Base-by-base conservation (phyloP, 495 filamentous ascomycete genomes). In the Annulohypoxylon nitens region DNA sequence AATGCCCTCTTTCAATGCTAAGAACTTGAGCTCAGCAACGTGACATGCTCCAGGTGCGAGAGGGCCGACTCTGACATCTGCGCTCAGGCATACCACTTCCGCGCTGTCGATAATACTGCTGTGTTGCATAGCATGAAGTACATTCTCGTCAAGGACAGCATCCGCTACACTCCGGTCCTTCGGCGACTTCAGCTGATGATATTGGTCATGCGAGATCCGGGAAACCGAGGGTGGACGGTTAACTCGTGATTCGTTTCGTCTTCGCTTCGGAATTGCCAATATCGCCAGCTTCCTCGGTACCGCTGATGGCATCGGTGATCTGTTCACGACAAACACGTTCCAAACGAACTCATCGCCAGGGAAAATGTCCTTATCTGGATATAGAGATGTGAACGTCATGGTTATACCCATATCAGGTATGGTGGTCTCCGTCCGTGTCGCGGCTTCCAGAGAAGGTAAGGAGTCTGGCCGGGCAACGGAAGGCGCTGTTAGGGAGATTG, bases 271-370 rank as follows among this genome's bases (percentile, higher is more conserved):
- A 26, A 97, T 88, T 2, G 90, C 90, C n/a, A 92, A 80, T 20
- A 98, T 85, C 6, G 92, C 90, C 26, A 98, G 88, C 76, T 95
- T 97, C 9, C 93, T 90, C 33, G 90, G 81, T 25, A 84, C 58
- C 8, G 77, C 65, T 2, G 79, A 54, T 67, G 81, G 73, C 75
- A 54, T 77, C 55, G 72, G 82, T 33, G 50, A 82, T 39, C 92
- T 91, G 79, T 98, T 98, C 58, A 97, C 92, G 20, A 98, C 89
- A 77, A 97, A 94, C 18, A 97, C 88, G 45, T 88, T 86, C 95
- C 95, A 97, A n/a, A 83, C 81, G 78, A 98, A 97, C 11, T 89
- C 86, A 43, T 93, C 88, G 3, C 94, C 93, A 2, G 93, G 88
- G 55, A 86, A 84, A 12, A 81, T 78, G 55, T 81, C 78, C 20